Base-by-base conservation (phyloP, 2,329 filamentous ascomycete species). In the Zymoseptoria crescenta region DNA sequence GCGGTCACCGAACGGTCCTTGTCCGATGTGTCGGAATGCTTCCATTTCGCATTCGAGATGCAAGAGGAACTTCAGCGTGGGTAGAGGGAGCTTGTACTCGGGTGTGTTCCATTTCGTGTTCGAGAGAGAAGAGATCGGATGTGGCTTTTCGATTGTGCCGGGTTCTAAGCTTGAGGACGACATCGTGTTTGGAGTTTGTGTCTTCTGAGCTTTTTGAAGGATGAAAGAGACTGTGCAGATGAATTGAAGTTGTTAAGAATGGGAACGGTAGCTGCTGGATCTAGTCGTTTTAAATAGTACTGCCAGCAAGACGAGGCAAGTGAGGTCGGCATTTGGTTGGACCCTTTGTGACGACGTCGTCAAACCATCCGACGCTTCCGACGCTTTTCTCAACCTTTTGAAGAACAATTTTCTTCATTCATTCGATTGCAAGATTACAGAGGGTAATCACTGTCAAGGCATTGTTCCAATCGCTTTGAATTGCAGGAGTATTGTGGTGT, bases 1-100 rank as follows among this genome's bases (percentile, higher is more conserved):
- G 20, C 65, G 59, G 59, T 67, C 61, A 41, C 62, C 64, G 54
- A 62, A 61, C 19, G 64, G 65, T 8, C 65, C 65, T 13, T 51
- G 20, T 3, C 65, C 65, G 28, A 67, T 65, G 48, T 66, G 62
- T 4, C 57, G 56, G 55, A 67, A 67, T 29, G 59, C 50, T 48
- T 67, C 65, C 62, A 67, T 65, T 50, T 67, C 62, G 49, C 65
- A 67, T 60, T 67, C 65, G 24, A 67, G 59, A 52, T 67, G 65
- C 50, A 66, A 66, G 19, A 67, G 62, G 52, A 67, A 66, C 35
- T 62, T 49, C 2, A 67, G 59, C 7, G 62, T 59, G 13, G 65
- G 65, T 1, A 52, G n/a, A 4, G 64, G 65, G 6, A 67, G 61
- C 9, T 56, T 65, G 57, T 65, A 66, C 3, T 64, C 59, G 1